These are phyloP conservation scores for Pleurotus sapidus DNA, from an alignment of 768 basidiomycete genomes.

Conservation along the genomic window DNA sequence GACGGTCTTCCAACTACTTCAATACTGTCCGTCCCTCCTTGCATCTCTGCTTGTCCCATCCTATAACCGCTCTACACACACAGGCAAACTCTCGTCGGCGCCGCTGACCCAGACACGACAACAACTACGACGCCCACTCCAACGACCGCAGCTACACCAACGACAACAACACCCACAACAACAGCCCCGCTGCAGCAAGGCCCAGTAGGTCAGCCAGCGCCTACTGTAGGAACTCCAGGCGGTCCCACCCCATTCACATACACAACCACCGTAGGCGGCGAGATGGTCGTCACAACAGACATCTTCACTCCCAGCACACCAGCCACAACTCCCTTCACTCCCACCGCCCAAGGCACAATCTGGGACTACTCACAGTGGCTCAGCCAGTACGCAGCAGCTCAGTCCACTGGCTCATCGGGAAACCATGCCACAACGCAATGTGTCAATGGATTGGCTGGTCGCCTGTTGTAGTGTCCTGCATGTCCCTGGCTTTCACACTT, in stretches of 20 bases:
- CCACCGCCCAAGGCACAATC: slow-evolving; percentile 34
- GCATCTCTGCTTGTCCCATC: background rate
- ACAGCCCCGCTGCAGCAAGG: slow-evolving; percentile 34
- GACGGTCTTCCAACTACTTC: slow-evolving; percentile 37
- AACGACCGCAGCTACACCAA: slow-evolving; percentile 12
- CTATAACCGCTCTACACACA: background rate
- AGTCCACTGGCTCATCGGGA: background rate
- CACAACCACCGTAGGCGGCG: slow-evolving; percentile 42
- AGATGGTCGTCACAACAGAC: slow-evolving; percentile 10
- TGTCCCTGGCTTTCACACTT: background rate
- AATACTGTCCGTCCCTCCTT: slow-evolving; percentile 33
- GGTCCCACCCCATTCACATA: slow-evolving; percentile 50
- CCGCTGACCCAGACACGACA: slow-evolving; percentile 8
- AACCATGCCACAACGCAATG: too few relatives aligned
- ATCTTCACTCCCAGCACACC: slow-evolving; percentile 8
- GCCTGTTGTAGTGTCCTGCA: background rate
- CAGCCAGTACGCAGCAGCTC: slow-evolving; percentile 1
- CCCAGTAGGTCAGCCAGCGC: slow-evolving; percentile 54
- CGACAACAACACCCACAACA: slow-evolving; percentile 18
- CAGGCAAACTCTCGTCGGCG: slow-evolving; percentile 21
- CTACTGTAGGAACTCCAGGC: slow-evolving; percentile 34
- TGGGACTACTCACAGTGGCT: slow-evolving; percentile 17
- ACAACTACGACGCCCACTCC: slow-evolving; percentile 16
- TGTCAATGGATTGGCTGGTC: background rate
- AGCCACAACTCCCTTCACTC: slow-evolving; percentile 15